A percentile compares a stretch with the other conserved stretches of the same genome.
Evolutionary conservation across 1,284 basidiomycete species (phyloP).

Genomic region (Caloboletus firmus): DNA sequence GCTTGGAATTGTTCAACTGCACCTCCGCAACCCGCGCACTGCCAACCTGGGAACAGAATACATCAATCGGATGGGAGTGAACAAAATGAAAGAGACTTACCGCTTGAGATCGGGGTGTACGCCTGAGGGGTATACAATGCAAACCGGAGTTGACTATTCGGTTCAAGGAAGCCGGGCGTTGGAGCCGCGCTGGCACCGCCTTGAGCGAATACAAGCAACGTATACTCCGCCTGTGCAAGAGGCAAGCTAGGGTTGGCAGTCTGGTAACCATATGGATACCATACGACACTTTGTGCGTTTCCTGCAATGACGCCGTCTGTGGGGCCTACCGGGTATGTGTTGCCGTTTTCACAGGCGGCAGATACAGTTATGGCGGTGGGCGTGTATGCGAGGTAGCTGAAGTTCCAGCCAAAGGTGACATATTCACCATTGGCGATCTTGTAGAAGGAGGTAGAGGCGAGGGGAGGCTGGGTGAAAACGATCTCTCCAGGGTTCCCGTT

Average conservation of each 20-base stretch:
- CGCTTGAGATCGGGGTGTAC: slow-evolving; percentile 72
- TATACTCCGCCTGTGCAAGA: slow-evolving; percentile 74
- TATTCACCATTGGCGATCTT: slow-evolving; percentile 77
- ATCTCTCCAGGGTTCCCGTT: slow-evolving; percentile 66
- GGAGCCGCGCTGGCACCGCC: slow-evolving; percentile 63
- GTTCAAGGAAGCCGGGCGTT: slow-evolving; percentile 65
- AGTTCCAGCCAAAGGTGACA: slow-evolving; percentile 93
- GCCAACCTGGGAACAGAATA: slow-evolving; percentile 60
- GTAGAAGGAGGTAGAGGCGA: slow-evolving; percentile 80
- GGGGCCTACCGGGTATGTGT: slow-evolving; percentile 86
- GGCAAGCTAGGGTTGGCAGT: slow-evolving; percentile 62
- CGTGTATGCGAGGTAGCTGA: slow-evolving; percentile 66
- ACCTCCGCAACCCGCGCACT: slow-evolving; percentile 66
- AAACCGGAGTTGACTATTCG: slow-evolving; percentile 74
- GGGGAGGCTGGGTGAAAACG: slow-evolving; percentile 76
- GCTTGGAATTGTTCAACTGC: slow-evolving; percentile 48
- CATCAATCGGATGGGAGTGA: slow-evolving; percentile 3
- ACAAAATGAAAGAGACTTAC: slow-evolving; percentile 39
- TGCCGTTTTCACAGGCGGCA: slow-evolving; percentile 82
- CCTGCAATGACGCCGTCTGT: slow-evolving; percentile 73
- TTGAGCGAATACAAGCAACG: slow-evolving; percentile 77
- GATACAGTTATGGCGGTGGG: slow-evolving; percentile 78
- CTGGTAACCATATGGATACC: slow-evolving; percentile 82
- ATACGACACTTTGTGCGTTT: slow-evolving; percentile 68
- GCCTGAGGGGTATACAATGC: slow-evolving; percentile 81